A percentile compares a stretch with the other conserved stretches of the same genome.
Conservation (phyloP, 192 early-diverging fungal genomes). For the Rhizoclosmatium sp. region DNA sequence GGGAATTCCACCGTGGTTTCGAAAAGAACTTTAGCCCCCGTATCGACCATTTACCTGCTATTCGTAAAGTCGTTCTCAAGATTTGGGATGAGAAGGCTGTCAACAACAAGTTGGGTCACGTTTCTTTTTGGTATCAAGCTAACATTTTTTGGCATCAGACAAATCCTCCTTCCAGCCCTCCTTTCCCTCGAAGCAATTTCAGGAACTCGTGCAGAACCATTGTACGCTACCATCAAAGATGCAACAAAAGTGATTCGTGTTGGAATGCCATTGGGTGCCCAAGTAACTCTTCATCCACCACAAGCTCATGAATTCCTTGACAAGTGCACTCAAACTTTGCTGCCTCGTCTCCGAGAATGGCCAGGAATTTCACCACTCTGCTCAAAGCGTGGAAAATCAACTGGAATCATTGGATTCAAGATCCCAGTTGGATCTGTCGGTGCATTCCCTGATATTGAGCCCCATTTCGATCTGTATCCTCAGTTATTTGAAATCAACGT, state of each 20-base stretch:
- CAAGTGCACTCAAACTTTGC: slow-evolving; percentile 91
- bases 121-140: not conserved
- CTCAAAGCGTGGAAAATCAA: slow-evolving; percentile 62
- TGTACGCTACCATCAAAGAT: slow-evolving; percentile 81
- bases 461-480: slow-evolving; percentile 93
- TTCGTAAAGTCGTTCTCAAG: slow-evolving; percentile 81
- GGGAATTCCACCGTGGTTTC: slow-evolving; percentile 53
- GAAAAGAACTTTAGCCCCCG: slow-evolving; percentile 65
- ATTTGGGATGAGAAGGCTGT: slow-evolving; percentile 89
- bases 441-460: slow-evolving; percentile 97
- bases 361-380: slow-evolving; percentile 74
- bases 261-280: slow-evolving; percentile 90
- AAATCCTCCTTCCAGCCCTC: slow-evolving; percentile 80
- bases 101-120: slow-evolving; percentile 68
- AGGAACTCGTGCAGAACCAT: slow-evolving; percentile 77
- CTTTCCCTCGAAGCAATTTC: slow-evolving; percentile 92
- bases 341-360: slow-evolving; percentile 95
- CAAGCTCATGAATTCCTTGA: slow-evolving; percentile 95
- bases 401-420: slow-evolving; percentile 82
- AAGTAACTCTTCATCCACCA: slow-evolving; percentile 80
- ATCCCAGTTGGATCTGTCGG: slow-evolving; percentile 86
- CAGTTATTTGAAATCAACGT: slow-evolving; percentile 88
- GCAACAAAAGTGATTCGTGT: slow-evolving; percentile 88
- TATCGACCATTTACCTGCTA: slow-evolving; percentile 68
- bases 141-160: slow-evolving; percentile 39